Evolutionary conservation across 192 early-diverging fungal species (phyloP).

Genomic region (Obelidium mucronatum): DNA sequence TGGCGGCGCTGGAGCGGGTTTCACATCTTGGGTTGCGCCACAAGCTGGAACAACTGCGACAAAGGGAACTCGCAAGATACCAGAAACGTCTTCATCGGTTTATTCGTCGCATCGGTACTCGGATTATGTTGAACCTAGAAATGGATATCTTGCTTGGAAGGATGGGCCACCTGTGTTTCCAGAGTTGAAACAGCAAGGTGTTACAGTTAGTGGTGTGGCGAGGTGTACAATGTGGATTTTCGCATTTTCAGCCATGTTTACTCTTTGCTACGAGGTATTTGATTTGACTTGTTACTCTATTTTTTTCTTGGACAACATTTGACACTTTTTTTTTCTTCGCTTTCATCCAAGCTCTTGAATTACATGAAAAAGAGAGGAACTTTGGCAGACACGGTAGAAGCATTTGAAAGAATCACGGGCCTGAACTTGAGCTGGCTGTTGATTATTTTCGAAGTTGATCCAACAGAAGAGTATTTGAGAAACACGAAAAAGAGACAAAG

Average conservation of each 20-base stretch:
- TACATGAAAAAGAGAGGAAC: background rate
- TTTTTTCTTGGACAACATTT: background rate
- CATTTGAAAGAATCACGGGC: slow-evolving; percentile 6
- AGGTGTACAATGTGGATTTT: background rate
- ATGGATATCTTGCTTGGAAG: too few species aligned
- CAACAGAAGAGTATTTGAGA: background rate
- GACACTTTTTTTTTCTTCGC: background rate
- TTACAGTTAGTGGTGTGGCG: background rate
- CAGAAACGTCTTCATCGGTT: too few species aligned
- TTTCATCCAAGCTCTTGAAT: background rate
- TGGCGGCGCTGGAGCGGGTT: too few species aligned
- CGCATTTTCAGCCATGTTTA: background rate
- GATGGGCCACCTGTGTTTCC: slow-evolving; percentile 2
- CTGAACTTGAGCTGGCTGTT: slow-evolving; percentile 26
- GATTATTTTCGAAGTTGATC: slow-evolving; percentile 13
- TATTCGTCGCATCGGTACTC: too few species aligned
- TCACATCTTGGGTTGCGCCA: too few species aligned
- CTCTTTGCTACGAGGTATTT: background rate
- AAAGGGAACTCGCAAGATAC: too few species aligned
- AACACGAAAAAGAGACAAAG: too few species aligned
- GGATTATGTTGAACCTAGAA: too few species aligned
- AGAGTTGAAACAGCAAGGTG: background rate
- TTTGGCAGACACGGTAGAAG: background rate
- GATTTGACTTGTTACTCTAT: background rate
- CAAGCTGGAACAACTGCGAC: too few species aligned